phyloP scores from a whole-genome alignment of 108 stramenopile species.

The Asterionellopsis glacialis region DNA sequence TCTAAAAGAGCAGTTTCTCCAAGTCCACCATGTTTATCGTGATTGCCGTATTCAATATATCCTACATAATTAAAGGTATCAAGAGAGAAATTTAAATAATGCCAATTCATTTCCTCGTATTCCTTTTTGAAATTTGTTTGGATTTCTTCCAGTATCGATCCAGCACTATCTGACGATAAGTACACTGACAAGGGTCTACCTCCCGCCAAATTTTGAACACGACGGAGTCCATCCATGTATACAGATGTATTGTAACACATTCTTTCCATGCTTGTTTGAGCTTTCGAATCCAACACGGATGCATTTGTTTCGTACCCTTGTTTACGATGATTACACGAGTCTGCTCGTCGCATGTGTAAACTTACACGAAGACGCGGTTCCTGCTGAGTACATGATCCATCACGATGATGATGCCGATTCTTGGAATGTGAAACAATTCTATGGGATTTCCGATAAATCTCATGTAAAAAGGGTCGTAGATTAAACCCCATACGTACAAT shows the following conservation, averaged over 20 bases:
- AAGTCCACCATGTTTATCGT: conserved; percentile 3
- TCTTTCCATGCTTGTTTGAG: conserved; percentile 7
- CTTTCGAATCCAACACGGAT: conserved; percentile 7
- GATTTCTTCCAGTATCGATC: conserved; percentile 15
- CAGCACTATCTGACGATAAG: conserved; percentile 17
- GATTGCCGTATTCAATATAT: conserved; percentile 13
- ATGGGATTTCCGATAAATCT: conserved; percentile 7
- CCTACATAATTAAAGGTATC: conserved; percentile 1
- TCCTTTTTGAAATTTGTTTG: neutral
- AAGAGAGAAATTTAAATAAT: conserved; percentile 11
- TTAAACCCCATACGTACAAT: conserved; percentile 15
- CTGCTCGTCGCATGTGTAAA: conserved; percentile 23
- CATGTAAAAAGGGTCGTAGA: conserved; percentile 8
- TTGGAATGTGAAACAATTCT: neutral
- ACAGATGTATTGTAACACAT: conserved; percentile 18
- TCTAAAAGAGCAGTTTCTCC: conserved; percentile 25
- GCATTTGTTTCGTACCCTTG: conserved; percentile 3
- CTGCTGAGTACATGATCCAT: neutral
- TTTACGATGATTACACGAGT: conserved; percentile 19
- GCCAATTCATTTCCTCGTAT: conserved; percentile 12
- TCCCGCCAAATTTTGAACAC: conserved; percentile 1
- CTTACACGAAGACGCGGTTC: conserved; percentile 10
- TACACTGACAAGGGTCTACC: conserved; percentile 17
- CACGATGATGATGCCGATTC: neutral
- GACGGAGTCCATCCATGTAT: conserved; percentile 9